Evolutionary conservation across 106 monocot species (phyloP).

Genomic region (Dendrobium officinale): DNA sequence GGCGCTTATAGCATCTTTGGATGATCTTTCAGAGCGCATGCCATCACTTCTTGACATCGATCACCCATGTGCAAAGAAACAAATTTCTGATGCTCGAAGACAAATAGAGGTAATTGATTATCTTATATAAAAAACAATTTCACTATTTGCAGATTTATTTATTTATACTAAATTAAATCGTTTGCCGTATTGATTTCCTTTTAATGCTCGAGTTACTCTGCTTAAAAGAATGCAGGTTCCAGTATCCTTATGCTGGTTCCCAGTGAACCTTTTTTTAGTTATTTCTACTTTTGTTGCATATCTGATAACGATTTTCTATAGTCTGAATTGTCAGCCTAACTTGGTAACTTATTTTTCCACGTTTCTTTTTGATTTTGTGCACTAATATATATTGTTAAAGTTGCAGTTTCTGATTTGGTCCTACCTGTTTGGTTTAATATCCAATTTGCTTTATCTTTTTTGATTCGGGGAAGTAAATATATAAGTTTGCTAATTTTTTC

Average conservation of each 20-base stretch:
- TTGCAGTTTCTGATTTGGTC: background rate
- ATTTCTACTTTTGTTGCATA: background rate
- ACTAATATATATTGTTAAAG: background rate
- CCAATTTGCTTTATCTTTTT: too few species aligned
- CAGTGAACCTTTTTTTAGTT: background rate
- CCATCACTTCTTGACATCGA: conserved; percentile 91
- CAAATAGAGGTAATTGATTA: conserved; percentile 52
- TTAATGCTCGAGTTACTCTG: background rate
- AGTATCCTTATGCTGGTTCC: background rate
- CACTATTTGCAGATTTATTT: background rate
- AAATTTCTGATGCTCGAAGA: conserved; percentile 71
- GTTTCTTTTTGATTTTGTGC: background rate
- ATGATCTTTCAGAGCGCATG: conserved; percentile 74
- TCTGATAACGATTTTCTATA: background rate
- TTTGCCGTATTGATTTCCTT: background rate
- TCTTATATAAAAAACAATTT: background rate
- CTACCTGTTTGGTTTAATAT: background rate
- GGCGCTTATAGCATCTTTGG: conserved; percentile 52
- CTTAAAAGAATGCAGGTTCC: background rate
- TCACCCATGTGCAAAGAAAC: conserved; percentile 83
- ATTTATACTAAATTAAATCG: background rate
- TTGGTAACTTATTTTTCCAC: too few species aligned
- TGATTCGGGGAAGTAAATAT: too few species aligned
- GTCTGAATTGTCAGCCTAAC: background rate
- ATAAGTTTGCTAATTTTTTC: too few species aligned